Conservation (phyloP, 2,329 filamentous ascomycete species). For the Diplodia seriata region DNA sequence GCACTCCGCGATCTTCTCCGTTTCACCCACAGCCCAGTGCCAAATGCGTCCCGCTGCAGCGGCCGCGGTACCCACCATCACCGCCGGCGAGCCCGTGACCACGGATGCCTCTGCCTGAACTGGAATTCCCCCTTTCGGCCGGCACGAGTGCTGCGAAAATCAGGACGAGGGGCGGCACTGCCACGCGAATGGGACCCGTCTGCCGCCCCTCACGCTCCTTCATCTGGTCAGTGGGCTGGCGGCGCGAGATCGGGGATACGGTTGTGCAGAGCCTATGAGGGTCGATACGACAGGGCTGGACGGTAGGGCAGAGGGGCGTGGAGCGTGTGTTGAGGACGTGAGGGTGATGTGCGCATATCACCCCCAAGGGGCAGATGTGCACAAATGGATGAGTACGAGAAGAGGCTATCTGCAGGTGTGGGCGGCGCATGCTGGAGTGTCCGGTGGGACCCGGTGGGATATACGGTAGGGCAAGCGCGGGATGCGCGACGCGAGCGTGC, state of each 20-base stretch:
- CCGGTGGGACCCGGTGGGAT: constrained; percentile 29
- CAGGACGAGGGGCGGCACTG: constrained; percentile 17
- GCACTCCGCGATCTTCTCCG: constrained; percentile 12
- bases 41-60: constrained; percentile 19
- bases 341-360: constrained; percentile 9
- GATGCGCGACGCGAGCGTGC: constrained; percentile 19
- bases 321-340: constrained; percentile 8
- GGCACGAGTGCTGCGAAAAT: constrained; percentile 5
- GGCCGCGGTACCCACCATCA: constrained; percentile 19
- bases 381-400: constrained; percentile 13
- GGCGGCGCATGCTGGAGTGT: neutral
- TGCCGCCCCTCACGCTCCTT: constrained; percentile 9
- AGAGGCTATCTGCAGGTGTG: constrained; percentile 5
- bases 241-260: constrained; percentile 25
- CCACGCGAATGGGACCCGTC: constrained; percentile 18
- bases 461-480: constrained; percentile 26
- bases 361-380: constrained; percentile 9
- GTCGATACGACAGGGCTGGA: constrained; percentile 19
- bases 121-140: constrained; percentile 20
- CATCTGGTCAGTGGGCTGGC: constrained; percentile 13
- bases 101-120: neutral
- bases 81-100: constrained; percentile 25
- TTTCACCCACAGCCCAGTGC: constrained; percentile 24
- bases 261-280: constrained; percentile 26
- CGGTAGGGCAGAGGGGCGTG: constrained; percentile 21